phyloP scores from a whole-genome alignment of 257 asterid species.

The Solanum piurae region DNA sequence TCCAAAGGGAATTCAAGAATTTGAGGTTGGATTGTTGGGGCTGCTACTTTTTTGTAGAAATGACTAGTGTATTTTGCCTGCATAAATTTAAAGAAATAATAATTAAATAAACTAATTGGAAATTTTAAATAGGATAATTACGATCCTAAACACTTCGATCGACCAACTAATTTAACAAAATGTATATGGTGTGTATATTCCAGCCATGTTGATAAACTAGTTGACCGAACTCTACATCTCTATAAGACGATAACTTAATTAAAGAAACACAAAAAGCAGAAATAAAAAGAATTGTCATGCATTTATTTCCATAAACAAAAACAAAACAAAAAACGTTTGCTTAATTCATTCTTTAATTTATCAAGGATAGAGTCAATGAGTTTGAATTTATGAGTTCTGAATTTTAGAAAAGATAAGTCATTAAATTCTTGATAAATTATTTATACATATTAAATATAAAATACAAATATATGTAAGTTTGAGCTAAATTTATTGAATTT shows the following conservation, averaged over 20 bases:
- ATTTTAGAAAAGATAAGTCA: background rate
- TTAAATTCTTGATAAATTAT: background rate
- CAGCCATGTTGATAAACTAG: background rate
- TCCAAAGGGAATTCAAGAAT: conserved; percentile 19
- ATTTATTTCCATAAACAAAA: background rate
- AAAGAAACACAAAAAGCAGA: background rate
- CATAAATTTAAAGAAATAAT: background rate
- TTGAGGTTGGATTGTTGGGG: background rate
- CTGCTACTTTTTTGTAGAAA: conserved; percentile 7
- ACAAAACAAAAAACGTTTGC: background rate
- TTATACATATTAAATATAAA: background rate
- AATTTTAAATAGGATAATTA: background rate
- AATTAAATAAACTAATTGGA: background rate
- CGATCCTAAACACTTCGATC: background rate
- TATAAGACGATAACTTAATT: background rate
- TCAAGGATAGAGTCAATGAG: background rate
- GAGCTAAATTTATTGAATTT: background rate
- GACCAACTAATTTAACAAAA: background rate
- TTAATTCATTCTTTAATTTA: background rate
- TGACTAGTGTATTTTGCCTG: conserved; percentile 23
- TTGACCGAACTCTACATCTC: background rate
- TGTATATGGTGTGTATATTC: background rate
- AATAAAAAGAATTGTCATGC: background rate
- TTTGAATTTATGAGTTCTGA: background rate
- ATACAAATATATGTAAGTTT: background rate